Conservation (phyloP, 768 basidiomycete species). For the Trametes maxima region DNA sequence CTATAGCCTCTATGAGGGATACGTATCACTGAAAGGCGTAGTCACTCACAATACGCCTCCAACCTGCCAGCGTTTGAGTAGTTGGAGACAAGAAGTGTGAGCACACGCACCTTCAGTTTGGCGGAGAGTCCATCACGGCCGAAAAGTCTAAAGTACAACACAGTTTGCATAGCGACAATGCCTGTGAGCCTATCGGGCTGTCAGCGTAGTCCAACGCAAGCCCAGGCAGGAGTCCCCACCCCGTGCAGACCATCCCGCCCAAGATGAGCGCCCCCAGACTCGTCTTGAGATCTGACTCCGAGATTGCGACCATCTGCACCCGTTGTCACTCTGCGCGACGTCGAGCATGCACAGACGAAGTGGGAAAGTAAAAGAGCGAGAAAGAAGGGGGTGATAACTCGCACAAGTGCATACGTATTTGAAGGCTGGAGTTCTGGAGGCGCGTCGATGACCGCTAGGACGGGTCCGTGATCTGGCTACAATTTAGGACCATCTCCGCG, state of each 20-base stretch:
- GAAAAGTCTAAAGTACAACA: slow-evolving; percentile 29
- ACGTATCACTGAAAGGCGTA: neutral
- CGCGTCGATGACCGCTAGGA: neutral
- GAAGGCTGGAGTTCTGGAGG: neutral
- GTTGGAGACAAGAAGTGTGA: neutral
- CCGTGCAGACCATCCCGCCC: slow-evolving; percentile 31
- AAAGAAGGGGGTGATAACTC: neutral
- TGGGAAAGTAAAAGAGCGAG: neutral
- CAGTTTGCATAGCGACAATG: slow-evolving; percentile 30
- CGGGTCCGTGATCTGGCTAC: slow-evolving; percentile 1
- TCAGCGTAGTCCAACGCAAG: neutral
- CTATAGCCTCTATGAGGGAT: slow-evolving; percentile 4
- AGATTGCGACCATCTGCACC: slow-evolving; percentile 15
- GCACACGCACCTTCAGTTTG: slow-evolving; percentile 26
- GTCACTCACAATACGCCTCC: slow-evolving; percentile 21
- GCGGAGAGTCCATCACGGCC: slow-evolving; percentile 19
- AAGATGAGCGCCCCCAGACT: slow-evolving; percentile 23
- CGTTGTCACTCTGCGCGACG: neutral
- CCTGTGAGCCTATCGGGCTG: slow-evolving; percentile 26
- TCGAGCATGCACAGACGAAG: slow-evolving; percentile 8
- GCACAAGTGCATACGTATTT: slow-evolving; percentile 1
- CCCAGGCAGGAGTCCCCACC: slow-evolving; percentile 16
- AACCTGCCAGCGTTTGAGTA: slow-evolving; percentile 19
- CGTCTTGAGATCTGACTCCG: slow-evolving; percentile 16
- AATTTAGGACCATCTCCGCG: slow-evolving; percentile 16